Evolutionary conservation across 75 land plant genomes (phyloP).

Genomic region (Chamaecyparis obtusa): DNA sequence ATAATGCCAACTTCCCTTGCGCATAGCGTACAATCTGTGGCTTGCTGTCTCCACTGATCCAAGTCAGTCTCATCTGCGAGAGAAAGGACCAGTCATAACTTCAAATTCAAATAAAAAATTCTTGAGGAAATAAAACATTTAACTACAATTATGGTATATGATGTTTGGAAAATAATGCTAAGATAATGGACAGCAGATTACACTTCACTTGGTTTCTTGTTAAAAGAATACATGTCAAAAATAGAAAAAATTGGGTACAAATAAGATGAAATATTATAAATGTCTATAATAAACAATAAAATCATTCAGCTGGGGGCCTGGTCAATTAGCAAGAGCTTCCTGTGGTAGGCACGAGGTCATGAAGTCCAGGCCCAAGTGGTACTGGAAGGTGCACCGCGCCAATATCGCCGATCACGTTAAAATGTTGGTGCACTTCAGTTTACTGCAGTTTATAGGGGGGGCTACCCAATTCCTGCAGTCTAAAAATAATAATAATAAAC

Average conservation of each 20-base stretch:
- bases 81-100: neutral
- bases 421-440: too few species aligned
- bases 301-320: too few species aligned
- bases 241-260: neutral
- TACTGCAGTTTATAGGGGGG: too few species aligned
- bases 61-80: conserved; percentile 46
- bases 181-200: neutral
- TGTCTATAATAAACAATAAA: neutral
- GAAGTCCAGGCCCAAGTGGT: too few species aligned
- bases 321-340: too few species aligned
- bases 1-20: conserved; percentile 9
- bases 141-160: neutral
- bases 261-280: neutral
- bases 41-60: conserved; percentile 30
- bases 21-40: conserved; percentile 30
- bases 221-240: neutral
- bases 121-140: neutral
- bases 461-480: too few species aligned
- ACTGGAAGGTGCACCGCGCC: too few species aligned
- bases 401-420: too few species aligned
- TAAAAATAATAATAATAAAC: neutral
- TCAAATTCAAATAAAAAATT: neutral
- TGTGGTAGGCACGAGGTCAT: too few species aligned
- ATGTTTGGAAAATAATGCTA: neutral
- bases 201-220: neutral